These are phyloP conservation scores for Dryadomyces sulphureus DNA, from an alignment of 2,329 filamentous ascomycete species.

Conservation along the genomic window DNA sequence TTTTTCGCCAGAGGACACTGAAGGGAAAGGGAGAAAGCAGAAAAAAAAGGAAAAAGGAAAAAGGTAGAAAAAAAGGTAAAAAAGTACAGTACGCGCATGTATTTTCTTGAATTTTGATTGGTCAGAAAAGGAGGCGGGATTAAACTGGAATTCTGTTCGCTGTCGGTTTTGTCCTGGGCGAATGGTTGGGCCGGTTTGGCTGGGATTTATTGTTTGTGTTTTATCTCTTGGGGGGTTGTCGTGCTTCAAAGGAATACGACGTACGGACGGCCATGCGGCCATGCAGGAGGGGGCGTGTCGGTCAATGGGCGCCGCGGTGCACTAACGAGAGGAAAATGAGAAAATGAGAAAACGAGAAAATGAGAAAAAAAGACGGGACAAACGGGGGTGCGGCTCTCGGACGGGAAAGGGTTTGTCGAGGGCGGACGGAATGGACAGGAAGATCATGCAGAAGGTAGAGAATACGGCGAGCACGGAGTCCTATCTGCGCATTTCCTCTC, in stretches of 20 bases:
- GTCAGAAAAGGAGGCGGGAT: constrained; percentile 5
- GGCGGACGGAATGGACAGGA: too few species aligned
- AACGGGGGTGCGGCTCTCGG: too few species aligned
- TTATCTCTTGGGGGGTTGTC: background rate
- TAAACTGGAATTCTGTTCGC: background rate
- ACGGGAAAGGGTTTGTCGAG: too few species aligned
- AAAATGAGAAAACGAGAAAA: background rate
- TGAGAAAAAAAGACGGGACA: background rate
- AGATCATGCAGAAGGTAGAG: too few species aligned
- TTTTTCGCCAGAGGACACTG: background rate
- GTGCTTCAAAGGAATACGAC: too few species aligned
- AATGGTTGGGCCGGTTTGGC: background rate
- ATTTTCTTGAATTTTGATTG: constrained; percentile 19
- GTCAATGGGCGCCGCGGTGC: background rate
- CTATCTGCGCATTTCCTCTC: too few species aligned
- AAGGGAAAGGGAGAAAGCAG: background rate
- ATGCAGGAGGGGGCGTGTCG: background rate
- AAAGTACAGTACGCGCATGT: background rate
- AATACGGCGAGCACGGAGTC: too few species aligned
- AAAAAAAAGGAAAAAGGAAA: background rate
- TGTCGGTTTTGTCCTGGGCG: background rate
- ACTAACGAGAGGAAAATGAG: background rate
- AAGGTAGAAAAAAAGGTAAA: background rate
- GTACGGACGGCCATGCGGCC: too few species aligned
- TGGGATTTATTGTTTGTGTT: background rate